Evolutionary conservation across 805 yeast genomes (phyloP), one percentile per base, ranked within the genome.

Genomic region (Dipodascopsis tothii): DNA sequence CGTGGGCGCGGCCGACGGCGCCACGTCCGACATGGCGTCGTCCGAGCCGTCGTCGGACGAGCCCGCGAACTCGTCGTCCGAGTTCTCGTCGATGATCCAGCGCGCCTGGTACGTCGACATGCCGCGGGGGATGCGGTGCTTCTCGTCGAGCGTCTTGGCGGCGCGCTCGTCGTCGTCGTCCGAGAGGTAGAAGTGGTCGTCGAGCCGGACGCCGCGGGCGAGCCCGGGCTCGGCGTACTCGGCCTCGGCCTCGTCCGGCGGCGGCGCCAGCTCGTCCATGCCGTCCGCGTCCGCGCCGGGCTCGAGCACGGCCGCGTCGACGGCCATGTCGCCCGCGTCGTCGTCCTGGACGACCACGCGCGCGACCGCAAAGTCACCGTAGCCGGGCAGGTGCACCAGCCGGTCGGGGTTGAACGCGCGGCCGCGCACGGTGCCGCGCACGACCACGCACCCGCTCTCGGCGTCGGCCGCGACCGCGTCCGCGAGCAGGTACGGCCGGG

Each of bases 361-460:
- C 38, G 74, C 79, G 19, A 92, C 63, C 62, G 81, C 86, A 67
- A 77, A 87, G 62, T 92, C 97, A 16, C 98, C 99, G 48, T 73
- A 70, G 1, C 88, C 95, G 3, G 95, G 95, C 25, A 94, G 67
- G 60, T 90, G 95, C 32, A 94, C 76, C 43, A 85, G 64, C 56
- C 87, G 73, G 60, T 88, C 78, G 2, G 83, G 75, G 52, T 78
- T 75, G 64, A 92, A 80, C 37, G 72, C 65, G 39, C 54, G 46
- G 43, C 97, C 98, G 61, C 99, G 75, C 3, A 84, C 86, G 3
- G 78, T 74, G 39, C 98, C 99, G 59, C 80, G 81, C 4, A 92
- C 73, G 2, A 36, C 45, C 14, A 55, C 37, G 3, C 46, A 44
- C n/a, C 44, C 46, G 6, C 28, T 22, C 21, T 33, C 32, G 9